phyloP scores from a whole-genome alignment of 176 grass and related monocot genomes.

The Puya raimondii region DNA sequence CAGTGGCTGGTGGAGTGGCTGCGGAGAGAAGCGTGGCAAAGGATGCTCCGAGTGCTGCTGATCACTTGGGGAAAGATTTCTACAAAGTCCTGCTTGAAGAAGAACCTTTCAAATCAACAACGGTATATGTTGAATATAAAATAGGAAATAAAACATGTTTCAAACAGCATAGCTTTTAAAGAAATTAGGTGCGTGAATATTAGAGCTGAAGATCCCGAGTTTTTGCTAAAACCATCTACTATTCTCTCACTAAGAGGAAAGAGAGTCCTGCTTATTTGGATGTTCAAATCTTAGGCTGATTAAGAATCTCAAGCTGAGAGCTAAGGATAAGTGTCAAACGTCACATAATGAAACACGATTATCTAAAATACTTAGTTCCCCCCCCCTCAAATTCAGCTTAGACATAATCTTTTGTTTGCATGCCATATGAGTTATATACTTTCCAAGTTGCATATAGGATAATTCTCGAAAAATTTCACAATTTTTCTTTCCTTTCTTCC shows the following conservation, averaged over 20 bases:
- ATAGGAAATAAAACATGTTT: neutral
- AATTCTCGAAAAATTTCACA: neutral
- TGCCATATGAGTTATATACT: neutral
- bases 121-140: conserved; percentile 24
- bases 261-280: too few relatives aligned
- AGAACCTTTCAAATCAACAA: conserved; percentile 79
- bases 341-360: too few relatives aligned
- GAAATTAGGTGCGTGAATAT: too few relatives aligned
- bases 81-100: conserved; percentile 56
- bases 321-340: too few relatives aligned
- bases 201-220: too few relatives aligned
- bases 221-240: too few relatives aligned
- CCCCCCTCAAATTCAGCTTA: neutral
- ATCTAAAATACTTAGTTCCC: too few relatives aligned
- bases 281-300: too few relatives aligned
- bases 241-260: too few relatives aligned
- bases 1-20: conserved; percentile 39
- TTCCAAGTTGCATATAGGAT: neutral
- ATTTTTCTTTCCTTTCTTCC: neutral
- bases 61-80: conserved; percentile 57
- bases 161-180: too few relatives aligned
- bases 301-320: too few relatives aligned
- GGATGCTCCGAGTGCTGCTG: conserved; percentile 47
- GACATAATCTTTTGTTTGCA: neutral
- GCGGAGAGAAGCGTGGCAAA: conserved; percentile 44